phyloP scores from a whole-genome alignment of 306 rosid genomes.

The Corylus heterophylla region DNA sequence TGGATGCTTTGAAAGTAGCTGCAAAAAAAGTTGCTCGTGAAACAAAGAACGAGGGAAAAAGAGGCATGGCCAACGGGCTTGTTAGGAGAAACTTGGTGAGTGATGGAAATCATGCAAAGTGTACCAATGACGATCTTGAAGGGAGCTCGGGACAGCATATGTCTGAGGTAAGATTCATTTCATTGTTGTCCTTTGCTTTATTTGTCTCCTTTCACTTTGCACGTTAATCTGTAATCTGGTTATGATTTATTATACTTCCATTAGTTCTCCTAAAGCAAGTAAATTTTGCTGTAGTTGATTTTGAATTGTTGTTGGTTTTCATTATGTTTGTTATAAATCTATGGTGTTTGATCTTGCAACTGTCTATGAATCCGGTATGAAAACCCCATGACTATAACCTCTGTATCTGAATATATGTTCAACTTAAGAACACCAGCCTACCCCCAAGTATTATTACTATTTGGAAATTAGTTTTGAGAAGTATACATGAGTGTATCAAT shows the following conservation, averaged over 20 bases:
- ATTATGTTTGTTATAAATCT: conserved; percentile 7
- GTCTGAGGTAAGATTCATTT: conserved; percentile 68
- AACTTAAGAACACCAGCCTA: neutral
- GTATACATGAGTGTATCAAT: neutral
- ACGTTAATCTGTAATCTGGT: neutral
- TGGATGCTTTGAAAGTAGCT: conserved; percentile 74
- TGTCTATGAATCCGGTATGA: neutral
- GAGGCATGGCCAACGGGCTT: conserved; percentile 57
- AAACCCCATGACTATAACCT: neutral
- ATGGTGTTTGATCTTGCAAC: conserved; percentile 6
- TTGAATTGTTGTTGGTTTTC: conserved; percentile 8
- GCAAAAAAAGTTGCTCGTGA: conserved; percentile 61
- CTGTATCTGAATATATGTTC: conserved; percentile 5
- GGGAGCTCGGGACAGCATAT: conserved; percentile 56
- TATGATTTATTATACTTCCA: neutral
- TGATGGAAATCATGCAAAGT: conserved; percentile 45
- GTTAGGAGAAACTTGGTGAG: conserved; percentile 45
- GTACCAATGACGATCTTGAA: conserved; percentile 42
- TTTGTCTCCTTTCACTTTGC: neutral
- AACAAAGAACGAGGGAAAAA: conserved; percentile 55
- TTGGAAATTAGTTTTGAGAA: neutral
- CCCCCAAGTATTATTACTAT: conserved; percentile 4
- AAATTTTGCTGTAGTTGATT: neutral
- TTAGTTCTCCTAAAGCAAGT: conserved; percentile 20
- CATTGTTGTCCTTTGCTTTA: conserved; percentile 10